Percentiles rank a stretch among this genome's conserved stretches.
Conservation (phyloP, 2,329 filamentous ascomycete species). For the Fusarium albosuccineum region DNA sequence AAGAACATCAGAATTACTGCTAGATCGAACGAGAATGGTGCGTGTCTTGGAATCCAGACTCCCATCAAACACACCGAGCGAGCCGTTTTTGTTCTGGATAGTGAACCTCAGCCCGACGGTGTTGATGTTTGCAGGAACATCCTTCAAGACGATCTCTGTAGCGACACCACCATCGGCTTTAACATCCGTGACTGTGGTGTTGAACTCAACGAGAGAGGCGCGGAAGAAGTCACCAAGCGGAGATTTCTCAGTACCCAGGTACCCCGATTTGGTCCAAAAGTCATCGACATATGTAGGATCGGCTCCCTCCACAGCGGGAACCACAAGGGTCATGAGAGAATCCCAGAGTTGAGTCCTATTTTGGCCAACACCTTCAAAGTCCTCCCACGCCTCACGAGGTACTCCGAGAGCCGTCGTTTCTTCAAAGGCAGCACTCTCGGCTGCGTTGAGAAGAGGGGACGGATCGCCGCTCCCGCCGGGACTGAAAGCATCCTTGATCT, state of each 20-base stretch:
- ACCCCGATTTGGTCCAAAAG: conserved; percentile 34
- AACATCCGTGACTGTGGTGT: neutral
- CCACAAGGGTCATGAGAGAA: neutral
- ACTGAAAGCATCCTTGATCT: neutral
- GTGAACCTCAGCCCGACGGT: neutral
- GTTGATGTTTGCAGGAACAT: neutral
- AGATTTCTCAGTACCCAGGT: conserved; percentile 27
- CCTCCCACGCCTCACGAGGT: neutral
- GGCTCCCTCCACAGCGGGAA: neutral
- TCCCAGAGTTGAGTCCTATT: conserved; percentile 1
- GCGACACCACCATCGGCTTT: neutral
- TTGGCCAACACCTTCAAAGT: conserved; percentile 3
- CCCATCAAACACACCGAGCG: neutral
- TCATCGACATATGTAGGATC: conserved; percentile 33
- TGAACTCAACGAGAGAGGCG: neutral
- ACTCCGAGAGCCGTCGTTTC: neutral
- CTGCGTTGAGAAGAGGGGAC: neutral
- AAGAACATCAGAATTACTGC: neutral
- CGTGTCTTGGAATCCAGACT: neutral
- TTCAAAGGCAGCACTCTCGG: neutral
- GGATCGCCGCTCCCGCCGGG: conserved; percentile 2
- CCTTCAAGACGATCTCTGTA: neutral
- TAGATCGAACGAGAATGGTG: neutral
- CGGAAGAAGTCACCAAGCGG: conserved; percentile 8
- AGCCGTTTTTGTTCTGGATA: neutral